phyloP scores from a whole-genome alignment of 202 grass and related monocot species.

The Schoenoplectus tabernaemontani region DNA sequence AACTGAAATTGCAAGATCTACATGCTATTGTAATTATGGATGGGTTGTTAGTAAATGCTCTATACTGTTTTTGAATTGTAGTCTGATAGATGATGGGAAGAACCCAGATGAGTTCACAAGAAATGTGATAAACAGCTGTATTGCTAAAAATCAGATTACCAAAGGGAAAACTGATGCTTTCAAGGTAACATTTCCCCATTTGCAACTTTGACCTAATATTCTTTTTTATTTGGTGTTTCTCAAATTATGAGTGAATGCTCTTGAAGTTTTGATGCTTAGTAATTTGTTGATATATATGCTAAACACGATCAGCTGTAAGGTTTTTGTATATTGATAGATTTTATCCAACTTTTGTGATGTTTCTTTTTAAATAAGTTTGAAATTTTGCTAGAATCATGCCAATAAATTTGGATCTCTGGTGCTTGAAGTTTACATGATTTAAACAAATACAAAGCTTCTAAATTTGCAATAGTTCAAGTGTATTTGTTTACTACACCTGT shows the following conservation, averaged over 20 bases:
- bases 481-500: not conserved
- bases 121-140: conserved; percentile 80
- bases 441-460: not conserved
- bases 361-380: not conserved
- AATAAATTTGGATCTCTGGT: not conserved
- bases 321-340: not conserved
- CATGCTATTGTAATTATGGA: not conserved
- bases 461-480: not conserved
- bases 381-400: not conserved
- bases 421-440: not conserved
- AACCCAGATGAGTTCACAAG: conserved; percentile 85
- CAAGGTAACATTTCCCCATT: conserved; percentile 43
- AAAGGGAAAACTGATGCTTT: conserved; percentile 94
- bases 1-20: not conserved
- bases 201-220: not conserved
- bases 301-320: not conserved
- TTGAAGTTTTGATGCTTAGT: not conserved
- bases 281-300: not conserved
- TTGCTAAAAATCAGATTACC: conserved; percentile 94
- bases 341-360: not conserved
- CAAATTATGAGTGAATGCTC: not conserved
- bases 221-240: not conserved
- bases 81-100: conserved; percentile 94
- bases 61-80: conserved; percentile 20
- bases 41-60: conserved; percentile 2